These are phyloP conservation scores for Teratosphaeria viscida DNA, from an alignment of 2,329 filamentous ascomycete genomes.

Conservation along the genomic window DNA sequence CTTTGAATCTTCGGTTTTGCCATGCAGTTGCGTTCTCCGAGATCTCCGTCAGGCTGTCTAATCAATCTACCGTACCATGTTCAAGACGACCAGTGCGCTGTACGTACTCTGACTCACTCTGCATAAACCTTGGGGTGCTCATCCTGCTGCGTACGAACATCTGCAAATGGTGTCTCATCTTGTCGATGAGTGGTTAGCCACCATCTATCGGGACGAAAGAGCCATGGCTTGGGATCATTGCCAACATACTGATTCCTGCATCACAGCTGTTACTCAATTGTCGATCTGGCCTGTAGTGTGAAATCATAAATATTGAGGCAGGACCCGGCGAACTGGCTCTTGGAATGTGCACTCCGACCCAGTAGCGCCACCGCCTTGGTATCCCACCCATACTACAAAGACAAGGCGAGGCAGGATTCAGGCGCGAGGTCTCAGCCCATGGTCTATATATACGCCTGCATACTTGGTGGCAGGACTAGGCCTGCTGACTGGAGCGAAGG, in stretches of 20 bases:
- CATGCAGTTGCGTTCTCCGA: background rate
- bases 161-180: background rate
- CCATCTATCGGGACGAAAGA: constrained; percentile 1
- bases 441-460: no score
- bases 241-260: background rate
- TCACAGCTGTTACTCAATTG: background rate
- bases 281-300: background rate
- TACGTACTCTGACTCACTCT: background rate
- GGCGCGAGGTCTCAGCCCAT: no score
- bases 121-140: background rate
- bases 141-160: constrained; percentile 1
- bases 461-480: no score
- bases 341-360: no score
- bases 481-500: no score
- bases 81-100: background rate
- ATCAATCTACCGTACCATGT: background rate
- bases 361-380: no score
- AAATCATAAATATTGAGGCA: background rate
- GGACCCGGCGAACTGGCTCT: no score
- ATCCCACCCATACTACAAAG: no score
- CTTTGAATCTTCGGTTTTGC: background rate
- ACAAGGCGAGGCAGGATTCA: no score
- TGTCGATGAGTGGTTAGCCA: constrained; percentile 2
- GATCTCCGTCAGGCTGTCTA: background rate
- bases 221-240: background rate